These are phyloP conservation scores for Cucurbita argyrosperma DNA, from an alignment of 306 rosid genomes.

Conservation along the genomic window DNA sequence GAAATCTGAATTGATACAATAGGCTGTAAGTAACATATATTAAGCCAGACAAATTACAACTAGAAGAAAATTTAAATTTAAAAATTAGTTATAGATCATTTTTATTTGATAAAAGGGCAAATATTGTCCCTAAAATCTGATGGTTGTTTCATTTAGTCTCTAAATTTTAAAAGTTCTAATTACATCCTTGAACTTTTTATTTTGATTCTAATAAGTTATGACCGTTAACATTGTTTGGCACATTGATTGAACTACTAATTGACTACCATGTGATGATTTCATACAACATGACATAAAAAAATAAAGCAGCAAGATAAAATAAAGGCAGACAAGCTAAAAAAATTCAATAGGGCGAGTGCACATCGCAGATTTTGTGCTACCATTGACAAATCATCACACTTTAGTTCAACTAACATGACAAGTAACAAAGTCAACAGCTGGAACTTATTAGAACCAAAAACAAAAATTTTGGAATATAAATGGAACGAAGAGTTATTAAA, in stretches of 20 bases:
- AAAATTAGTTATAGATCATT: not conserved
- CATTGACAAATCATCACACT: not conserved
- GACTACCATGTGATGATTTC: not conserved
- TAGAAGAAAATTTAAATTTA: not conserved
- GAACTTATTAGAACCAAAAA: not conserved
- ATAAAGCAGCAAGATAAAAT: not conserved
- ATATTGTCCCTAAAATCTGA: not conserved
- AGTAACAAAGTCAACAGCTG: not conserved
- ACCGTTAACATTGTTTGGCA: not conserved
- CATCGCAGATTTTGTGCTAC: not conserved
- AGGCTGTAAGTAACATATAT: not conserved
- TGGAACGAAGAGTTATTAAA: not conserved
- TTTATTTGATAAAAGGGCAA: not conserved
- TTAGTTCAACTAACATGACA: not conserved
- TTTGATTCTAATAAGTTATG: not conserved
- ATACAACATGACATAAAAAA: not conserved
- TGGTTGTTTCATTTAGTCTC: not conserved
- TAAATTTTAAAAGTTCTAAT: not conserved
- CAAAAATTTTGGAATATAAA: not conserved
- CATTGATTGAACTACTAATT: not conserved
- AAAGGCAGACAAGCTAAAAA: not conserved
- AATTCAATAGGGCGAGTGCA: not conserved
- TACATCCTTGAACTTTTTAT: not conserved
- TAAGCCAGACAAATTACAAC: not conserved
- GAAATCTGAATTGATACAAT: constrained; percentile 30